Conservation (phyloP, 257 asterid species). For the Solanum neorickii region DNA sequence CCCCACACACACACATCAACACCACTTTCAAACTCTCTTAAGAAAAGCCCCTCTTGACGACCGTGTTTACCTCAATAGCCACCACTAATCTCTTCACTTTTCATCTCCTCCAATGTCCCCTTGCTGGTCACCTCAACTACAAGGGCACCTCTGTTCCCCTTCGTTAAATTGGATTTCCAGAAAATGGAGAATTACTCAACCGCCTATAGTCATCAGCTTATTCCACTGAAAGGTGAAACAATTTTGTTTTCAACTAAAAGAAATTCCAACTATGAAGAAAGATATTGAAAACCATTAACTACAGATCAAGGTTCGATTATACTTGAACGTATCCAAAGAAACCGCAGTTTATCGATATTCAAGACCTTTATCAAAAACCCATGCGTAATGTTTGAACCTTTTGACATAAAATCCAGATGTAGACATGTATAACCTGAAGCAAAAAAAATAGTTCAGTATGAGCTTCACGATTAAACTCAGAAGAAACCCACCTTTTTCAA, state of each 20-base stretch:
- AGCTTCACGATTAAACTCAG: background rate
- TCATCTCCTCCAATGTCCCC: background rate
- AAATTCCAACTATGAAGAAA: background rate
- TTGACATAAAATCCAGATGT: constrained; percentile 14
- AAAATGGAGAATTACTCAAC: background rate
- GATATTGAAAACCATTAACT: background rate
- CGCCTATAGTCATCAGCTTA: background rate
- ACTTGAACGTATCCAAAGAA: background rate
- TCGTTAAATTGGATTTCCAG: background rate
- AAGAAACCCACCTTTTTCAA: background rate
- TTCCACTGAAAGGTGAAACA: background rate
- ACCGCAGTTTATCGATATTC: background rate
- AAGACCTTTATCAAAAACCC: background rate
- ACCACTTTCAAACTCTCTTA: background rate
- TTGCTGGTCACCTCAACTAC: background rate
- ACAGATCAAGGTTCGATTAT: background rate
- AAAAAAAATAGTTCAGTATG: background rate
- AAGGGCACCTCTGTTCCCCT: background rate
- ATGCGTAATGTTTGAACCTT: constrained; percentile 13
- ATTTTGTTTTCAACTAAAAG: background rate
- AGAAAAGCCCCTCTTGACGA: background rate
- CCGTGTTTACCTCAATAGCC: background rate
- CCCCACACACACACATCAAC: background rate
- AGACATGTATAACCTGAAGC: constrained; percentile 15
- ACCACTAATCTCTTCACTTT: background rate